Evolutionary conservation across 495 filamentous ascomycete genomes (phyloP), one percentile per base, ranked within the genome.

Genomic region (Arthonia radiata): DNA sequence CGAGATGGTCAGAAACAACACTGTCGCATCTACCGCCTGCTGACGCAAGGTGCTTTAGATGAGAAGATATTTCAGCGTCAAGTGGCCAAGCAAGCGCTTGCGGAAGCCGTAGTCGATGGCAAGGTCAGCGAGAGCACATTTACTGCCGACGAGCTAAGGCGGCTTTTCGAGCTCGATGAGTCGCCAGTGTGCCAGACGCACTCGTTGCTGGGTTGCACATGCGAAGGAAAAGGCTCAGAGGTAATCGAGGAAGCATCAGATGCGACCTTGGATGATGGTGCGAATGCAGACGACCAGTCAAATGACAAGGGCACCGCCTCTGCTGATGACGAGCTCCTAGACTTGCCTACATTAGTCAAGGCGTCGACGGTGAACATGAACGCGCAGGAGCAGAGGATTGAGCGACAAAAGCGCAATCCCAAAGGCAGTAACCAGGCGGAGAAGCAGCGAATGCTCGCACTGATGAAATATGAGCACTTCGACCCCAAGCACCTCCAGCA

Each of bases 31-130:
- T 83, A 83, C 40, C 57, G 75, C 11, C 51, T 83, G 25, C 38
- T 83, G 18, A 66, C 71, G 17, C 57, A 71, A 15, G 75, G 75
- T 3, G 71, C 61, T 12, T 48, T 83, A 17, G 75, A 83, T 33
- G 75, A 83, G 48, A 81, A 79, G 49, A 80, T 83, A 32, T 81
- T 63, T 52, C 75, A 81, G 42, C 53, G 75, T n/a, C 75, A 83
- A 39, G 50, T 78, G 2, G 73, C 67, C 18, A 83, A 83, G 47
- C 50, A 64, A 23, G 71, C 71, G 3, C 47, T 75, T n/a, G 65
- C 66, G 8, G 67, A 68, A 35, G 64, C 57, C 31, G 61, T 74
- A 15, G 64, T 74, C 47, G 51, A 53, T 17, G 47, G 66, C 26
- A 75, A 71, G 42, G 52, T 54, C 21, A 58, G 49, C 23, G 53